Conservation (phyloP, 2,329 filamentous ascomycete species). For the Penicillium janthinellum region DNA sequence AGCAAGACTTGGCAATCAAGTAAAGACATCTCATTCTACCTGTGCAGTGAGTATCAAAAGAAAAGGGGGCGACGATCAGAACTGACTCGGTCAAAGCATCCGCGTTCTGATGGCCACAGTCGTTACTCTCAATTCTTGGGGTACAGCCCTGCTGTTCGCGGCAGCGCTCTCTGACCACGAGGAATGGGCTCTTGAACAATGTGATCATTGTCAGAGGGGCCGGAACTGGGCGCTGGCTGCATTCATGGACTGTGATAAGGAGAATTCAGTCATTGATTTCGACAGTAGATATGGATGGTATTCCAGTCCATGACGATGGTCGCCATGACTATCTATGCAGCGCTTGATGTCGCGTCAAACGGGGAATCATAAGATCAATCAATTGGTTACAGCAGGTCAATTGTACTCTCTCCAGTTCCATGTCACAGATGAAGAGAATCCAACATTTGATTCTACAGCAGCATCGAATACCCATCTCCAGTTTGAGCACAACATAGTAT, state of each 20-base stretch:
- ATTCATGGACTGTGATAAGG: neutral
- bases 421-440: neutral
- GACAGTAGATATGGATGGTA: neutral
- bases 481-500: neutral
- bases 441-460: neutral
- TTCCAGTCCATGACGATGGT: neutral
- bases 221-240: neutral
- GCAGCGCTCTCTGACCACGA: slow-evolving; percentile 9
- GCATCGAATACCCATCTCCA: neutral
- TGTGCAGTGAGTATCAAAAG: neutral
- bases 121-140: neutral
- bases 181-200: slow-evolving; percentile 9
- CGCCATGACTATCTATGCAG: neutral
- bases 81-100: neutral
- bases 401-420: neutral
- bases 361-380: neutral
- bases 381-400: neutral
- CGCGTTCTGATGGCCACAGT: slow-evolving; percentile 9
- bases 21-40: neutral
- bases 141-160: slow-evolving; percentile 5
- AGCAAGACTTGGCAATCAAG: slow-evolving; percentile 1
- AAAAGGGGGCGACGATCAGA: neutral
- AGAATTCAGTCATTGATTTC: neutral
- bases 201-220: slow-evolving; percentile 9
- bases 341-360: neutral